Percentiles rank a stretch among this genome's conserved stretches.
Conservation (phyloP, 768 basidiomycete species). For the Russula compacta region DNA sequence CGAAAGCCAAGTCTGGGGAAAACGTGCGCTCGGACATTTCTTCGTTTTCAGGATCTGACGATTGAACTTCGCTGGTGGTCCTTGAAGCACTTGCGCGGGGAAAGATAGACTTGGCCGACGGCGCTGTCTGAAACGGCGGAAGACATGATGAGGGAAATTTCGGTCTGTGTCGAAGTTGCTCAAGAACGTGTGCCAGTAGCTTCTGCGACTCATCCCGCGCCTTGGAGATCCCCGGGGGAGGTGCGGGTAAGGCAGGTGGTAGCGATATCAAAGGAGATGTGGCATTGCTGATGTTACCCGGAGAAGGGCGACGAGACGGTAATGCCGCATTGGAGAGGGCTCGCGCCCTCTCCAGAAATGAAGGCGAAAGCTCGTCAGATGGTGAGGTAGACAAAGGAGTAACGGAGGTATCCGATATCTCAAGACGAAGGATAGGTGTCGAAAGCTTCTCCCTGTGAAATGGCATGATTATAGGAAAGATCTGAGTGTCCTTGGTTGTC, state of each 20-base stretch:
- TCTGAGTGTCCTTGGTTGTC: neutral
- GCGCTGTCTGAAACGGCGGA: neutral
- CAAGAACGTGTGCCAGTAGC: conserved; percentile 54
- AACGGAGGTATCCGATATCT: conserved; percentile 8
- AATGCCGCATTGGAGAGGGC: conserved; percentile 22
- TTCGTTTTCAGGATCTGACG: conserved; percentile 32
- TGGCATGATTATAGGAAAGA: neutral
- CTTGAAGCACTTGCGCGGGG: conserved; percentile 4
- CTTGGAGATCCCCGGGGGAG: conserved; percentile 29
- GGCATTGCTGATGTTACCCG: conserved; percentile 21
- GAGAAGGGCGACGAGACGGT: conserved; percentile 26
- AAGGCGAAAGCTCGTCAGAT: neutral
- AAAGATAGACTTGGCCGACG: neutral
- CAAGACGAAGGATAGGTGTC: conserved; percentile 14
- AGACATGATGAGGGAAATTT: conserved; percentile 34
- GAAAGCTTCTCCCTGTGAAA: neutral
- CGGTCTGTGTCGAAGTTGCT: conserved; percentile 48
- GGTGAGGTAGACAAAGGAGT: neutral
- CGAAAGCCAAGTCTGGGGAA: conserved; percentile 57
- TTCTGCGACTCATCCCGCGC: conserved; percentile 58
- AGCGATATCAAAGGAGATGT: conserved; percentile 21
- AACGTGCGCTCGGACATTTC: conserved; percentile 38
- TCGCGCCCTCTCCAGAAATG: conserved; percentile 21
- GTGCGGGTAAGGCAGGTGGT: conserved; percentile 16
- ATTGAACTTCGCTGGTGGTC: neutral